Conservation (phyloP, 164 flowering plant genomes). For the Chimonanthus praecox region DNA sequence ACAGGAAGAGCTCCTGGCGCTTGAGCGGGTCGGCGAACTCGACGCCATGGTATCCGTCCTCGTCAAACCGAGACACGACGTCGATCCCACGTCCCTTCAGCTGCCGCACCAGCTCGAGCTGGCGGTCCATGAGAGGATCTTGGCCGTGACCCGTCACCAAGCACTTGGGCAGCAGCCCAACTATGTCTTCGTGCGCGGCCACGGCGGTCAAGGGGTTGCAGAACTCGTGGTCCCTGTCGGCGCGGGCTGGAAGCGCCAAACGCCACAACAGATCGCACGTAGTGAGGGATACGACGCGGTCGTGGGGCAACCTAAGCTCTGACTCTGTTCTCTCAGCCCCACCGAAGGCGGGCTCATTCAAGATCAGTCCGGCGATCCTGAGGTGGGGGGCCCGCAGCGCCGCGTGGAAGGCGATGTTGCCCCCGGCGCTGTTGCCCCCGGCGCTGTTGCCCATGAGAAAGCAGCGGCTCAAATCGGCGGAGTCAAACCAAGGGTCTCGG, state of each 20-base stretch:
- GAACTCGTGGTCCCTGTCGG: slow-evolving; percentile 52
- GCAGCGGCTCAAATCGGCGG: slow-evolving; percentile 19
- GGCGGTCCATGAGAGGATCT: slow-evolving; percentile 32
- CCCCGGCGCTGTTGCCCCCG: slow-evolving; percentile 59
- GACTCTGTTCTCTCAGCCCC: slow-evolving; percentile 37
- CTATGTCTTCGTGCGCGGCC: slow-evolving; percentile 33
- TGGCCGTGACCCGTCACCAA: slow-evolving; percentile 28
- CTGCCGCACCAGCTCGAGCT: slow-evolving; percentile 26
- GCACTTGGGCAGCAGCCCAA: slow-evolving; percentile 23
- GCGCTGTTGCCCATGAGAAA: slow-evolving; percentile 50
- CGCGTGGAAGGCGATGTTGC: slow-evolving; percentile 38
- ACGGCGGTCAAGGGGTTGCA: slow-evolving; percentile 28
- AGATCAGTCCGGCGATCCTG: background rate
- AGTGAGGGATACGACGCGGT: slow-evolving; percentile 21
- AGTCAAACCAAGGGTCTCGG: slow-evolving; percentile 26
- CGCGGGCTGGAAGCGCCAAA: slow-evolving; percentile 43
- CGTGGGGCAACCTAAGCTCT: slow-evolving; percentile 7
- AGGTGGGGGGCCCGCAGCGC: slow-evolving; percentile 10
- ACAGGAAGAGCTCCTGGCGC: slow-evolving; percentile 4
- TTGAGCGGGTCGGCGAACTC: slow-evolving; percentile 25
- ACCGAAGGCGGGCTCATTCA: slow-evolving; percentile 5
- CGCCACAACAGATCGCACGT: slow-evolving; percentile 46
- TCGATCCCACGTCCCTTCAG: slow-evolving; percentile 28
- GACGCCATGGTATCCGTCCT: slow-evolving; percentile 26
- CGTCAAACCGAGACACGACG: slow-evolving; percentile 29